Evolutionary conservation across 805 yeast species (phyloP).

Genomic region (Hanseniaspora pseudoguilliermondii): DNA sequence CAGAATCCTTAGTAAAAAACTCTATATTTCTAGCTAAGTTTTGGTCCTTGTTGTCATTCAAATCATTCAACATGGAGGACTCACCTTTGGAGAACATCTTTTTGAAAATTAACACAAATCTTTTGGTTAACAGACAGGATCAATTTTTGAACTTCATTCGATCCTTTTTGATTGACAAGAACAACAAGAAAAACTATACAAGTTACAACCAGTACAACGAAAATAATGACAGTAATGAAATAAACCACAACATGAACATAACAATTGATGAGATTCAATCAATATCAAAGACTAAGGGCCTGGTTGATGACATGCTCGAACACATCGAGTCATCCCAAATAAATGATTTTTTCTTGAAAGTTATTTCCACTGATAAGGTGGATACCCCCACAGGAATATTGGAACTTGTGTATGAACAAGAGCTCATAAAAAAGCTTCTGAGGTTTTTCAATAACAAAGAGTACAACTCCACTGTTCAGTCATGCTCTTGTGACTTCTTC

Average conservation of each 20-base stretch:
- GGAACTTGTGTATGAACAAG: conserved; percentile 61
- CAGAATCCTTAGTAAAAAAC: conserved; percentile 76
- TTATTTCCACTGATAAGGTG: conserved; percentile 83
- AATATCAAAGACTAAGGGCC: conserved; percentile 33
- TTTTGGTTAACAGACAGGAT: conserved; percentile 59
- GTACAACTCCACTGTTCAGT: conserved; percentile 52
- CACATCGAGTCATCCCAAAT: conserved; percentile 82
- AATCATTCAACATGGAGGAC: conserved; percentile 42
- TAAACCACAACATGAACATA: conserved; percentile 1
- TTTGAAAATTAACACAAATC: conserved; percentile 77
- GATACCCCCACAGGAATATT: conserved; percentile 82
- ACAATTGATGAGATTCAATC: conserved; percentile 18
- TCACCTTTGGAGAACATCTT: conserved; percentile 70
- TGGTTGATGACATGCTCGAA: conserved; percentile 48
- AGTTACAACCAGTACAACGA: neutral
- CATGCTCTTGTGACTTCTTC: conserved; percentile 86
- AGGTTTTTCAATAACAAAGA: conserved; percentile 48
- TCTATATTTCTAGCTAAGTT: conserved; percentile 48
- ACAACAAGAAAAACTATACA: neutral
- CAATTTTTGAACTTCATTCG: conserved; percentile 28
- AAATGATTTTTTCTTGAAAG: conserved; percentile 79
- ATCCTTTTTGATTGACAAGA: conserved; percentile 4
- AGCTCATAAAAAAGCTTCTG: conserved; percentile 57
- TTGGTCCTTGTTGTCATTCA: conserved; percentile 65
- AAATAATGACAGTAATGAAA: neutral